Conservation (phyloP, 2,329 filamentous ascomycete species). For the Colletotrichum sp. region DNA sequence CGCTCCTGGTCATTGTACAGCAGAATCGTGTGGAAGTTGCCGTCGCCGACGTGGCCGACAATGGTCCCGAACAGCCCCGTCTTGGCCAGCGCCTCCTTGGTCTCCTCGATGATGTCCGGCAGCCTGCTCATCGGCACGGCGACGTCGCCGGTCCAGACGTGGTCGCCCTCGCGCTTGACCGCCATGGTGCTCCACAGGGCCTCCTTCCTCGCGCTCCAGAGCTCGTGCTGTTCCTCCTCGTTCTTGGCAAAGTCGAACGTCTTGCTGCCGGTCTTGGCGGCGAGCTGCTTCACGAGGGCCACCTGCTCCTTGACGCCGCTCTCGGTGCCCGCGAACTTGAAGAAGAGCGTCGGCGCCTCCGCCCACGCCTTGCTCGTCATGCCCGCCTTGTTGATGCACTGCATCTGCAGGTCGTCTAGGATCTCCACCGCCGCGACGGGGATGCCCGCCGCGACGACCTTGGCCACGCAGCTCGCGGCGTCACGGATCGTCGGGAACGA, state of each 20-base stretch:
- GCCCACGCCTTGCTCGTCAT: conserved; percentile 71
- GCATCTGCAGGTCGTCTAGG: conserved; percentile 90
- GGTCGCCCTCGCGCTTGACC: conserved; percentile 66
- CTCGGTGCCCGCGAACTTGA: conserved; percentile 80
- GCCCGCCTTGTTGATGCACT: conserved; percentile 68
- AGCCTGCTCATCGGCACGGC: conserved; percentile 80
- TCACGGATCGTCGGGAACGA: conserved; percentile 63
- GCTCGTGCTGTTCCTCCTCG: conserved; percentile 72
- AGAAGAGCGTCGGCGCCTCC: conserved; percentile 79
- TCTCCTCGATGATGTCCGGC: conserved; percentile 79
- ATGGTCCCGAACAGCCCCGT: conserved; percentile 54
- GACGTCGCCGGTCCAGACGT: conserved; percentile 86
- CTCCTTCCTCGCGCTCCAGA: conserved; percentile 86
- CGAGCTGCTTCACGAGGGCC: conserved; percentile 66
- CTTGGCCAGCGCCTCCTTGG: conserved; percentile 50
- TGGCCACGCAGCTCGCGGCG: conserved; percentile 80
- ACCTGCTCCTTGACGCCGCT: conserved; percentile 80
- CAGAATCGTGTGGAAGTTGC: conserved; percentile 76
- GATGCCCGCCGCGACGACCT: conserved; percentile 80
- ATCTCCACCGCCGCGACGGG: conserved; percentile 93
- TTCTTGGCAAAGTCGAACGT: conserved; percentile 79
- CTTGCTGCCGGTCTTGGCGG: conserved; percentile 64
- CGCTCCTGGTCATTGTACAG: conserved; percentile 71
- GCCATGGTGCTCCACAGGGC: conserved; percentile 83
- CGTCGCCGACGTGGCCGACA: conserved; percentile 77